These are phyloP conservation scores for Aspergillus transmontanensis DNA, from an alignment of 2,329 filamentous ascomycete species.

Conservation along the genomic window DNA sequence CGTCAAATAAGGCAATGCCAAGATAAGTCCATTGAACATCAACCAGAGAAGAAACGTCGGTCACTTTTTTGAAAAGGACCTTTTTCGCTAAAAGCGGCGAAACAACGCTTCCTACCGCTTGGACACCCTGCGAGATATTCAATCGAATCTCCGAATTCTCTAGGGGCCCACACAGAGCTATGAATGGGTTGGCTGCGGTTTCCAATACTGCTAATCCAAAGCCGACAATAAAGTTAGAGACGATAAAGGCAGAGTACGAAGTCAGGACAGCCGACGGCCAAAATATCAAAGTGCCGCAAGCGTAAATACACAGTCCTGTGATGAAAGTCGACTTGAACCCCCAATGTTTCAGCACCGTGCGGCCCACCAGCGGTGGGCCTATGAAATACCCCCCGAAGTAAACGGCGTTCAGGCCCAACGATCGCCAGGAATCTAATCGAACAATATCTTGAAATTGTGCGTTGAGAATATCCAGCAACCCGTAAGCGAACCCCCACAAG, in stretches of 20 bases:
- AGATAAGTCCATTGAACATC: conserved; percentile 68
- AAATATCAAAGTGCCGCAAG: conserved; percentile 63
- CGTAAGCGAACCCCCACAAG: conserved; percentile 89
- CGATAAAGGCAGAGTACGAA: conserved; percentile 61
- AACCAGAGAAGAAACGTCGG: conserved; percentile 55
- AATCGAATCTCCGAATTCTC: conserved; percentile 63
- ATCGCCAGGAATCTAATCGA: conserved; percentile 35
- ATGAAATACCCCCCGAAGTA: conserved; percentile 63
- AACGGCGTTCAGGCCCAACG: conserved; percentile 57
- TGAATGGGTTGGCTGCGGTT: conserved; percentile 64
- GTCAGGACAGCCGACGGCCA: conserved; percentile 67
- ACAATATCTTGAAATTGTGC: conserved; percentile 59
- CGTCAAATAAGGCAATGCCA: conserved; percentile 63
- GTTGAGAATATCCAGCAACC: conserved; percentile 81
- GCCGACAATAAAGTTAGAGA: conserved; percentile 66
- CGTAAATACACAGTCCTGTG: conserved; percentile 62
- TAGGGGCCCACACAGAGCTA: conserved; percentile 62
- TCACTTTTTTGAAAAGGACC: conserved; percentile 57
- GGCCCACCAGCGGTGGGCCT: conserved; percentile 58
- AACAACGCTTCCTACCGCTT: conserved; percentile 62
- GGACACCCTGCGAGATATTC: conserved; percentile 63
- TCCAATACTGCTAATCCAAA: conserved; percentile 63
- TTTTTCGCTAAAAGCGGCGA: conserved; percentile 62
- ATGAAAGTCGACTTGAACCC: conserved; percentile 66
- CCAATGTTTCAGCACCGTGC: conserved; percentile 58